These are phyloP conservation scores for Zymoseptoria tritici DNA, from an alignment of 2,329 filamentous ascomycete species.

Conservation along the genomic window DNA sequence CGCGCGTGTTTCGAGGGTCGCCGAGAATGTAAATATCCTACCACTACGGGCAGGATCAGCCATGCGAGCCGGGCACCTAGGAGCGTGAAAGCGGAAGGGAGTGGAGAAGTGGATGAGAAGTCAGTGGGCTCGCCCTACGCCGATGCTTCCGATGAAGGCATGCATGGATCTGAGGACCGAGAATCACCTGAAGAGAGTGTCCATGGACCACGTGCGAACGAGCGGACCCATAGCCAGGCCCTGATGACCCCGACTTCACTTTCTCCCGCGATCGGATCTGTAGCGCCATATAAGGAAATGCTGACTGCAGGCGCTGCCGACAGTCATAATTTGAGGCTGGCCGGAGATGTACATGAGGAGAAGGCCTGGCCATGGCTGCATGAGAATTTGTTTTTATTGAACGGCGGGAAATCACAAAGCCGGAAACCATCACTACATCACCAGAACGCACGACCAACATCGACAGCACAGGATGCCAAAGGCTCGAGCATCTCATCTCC, in stretches of 20 bases:
- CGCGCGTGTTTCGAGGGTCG: slow-evolving; percentile 5
- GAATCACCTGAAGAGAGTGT: neutral
- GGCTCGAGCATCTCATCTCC: neutral
- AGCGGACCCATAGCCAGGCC: neutral
- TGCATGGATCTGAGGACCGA: neutral
- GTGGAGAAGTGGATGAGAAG: neutral
- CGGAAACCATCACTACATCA: neutral
- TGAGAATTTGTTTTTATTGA: neutral
- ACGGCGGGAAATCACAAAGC: neutral
- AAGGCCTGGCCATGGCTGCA: slow-evolving; percentile 1
- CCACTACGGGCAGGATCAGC: slow-evolving; percentile 10
- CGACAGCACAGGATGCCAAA: neutral
- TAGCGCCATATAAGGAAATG: neutral
- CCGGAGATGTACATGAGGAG: neutral
- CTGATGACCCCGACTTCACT: neutral
- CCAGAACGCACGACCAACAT: neutral
- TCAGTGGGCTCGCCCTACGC: neutral
- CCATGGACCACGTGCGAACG: neutral
- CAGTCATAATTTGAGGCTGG: neutral
- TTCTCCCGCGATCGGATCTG: neutral
- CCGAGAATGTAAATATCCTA: slow-evolving; percentile 10
- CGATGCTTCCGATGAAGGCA: neutral
- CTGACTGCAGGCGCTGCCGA: neutral
- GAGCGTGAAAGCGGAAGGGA: neutral
- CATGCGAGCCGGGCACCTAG: slow-evolving; percentile 3